These are phyloP conservation scores for Pythium volutum DNA, from an alignment of 352 stramenopile genomes.

Conservation along the genomic window DNA sequence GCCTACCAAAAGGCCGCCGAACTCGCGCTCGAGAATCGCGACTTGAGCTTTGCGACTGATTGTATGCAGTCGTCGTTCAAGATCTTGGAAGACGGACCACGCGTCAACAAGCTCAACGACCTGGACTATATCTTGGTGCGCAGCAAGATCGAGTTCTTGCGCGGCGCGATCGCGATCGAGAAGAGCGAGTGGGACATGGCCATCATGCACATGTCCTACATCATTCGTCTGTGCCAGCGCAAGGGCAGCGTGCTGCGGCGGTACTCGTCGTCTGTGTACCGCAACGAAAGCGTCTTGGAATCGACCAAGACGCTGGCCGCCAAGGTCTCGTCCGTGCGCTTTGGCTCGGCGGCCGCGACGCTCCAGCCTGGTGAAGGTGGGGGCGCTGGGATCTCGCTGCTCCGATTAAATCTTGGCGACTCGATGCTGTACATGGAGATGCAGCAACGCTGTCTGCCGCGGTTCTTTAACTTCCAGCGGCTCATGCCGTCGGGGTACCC, in stretches of 20 bases:
- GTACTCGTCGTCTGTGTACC: constrained; percentile 44
- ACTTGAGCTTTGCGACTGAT: constrained; percentile 63
- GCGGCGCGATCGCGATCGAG: constrained; percentile 61
- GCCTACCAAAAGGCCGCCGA: constrained; percentile 61
- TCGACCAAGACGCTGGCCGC: constrained; percentile 15
- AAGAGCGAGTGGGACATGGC: constrained; percentile 66
- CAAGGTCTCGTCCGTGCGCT: constrained; percentile 1
- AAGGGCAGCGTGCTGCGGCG: constrained; percentile 54
- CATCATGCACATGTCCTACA: constrained; percentile 60
- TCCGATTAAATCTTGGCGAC: constrained; percentile 13
- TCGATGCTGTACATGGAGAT: constrained; percentile 20
- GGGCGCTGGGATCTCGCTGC: background rate
- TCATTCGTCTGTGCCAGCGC: constrained; percentile 58
- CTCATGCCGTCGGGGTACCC: constrained; percentile 33
- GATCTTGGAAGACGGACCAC: constrained; percentile 47
- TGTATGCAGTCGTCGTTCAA: constrained; percentile 77
- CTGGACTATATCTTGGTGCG: constrained; percentile 57
- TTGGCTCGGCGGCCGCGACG: background rate
- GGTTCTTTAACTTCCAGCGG: constrained; percentile 38
- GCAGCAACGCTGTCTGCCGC: constrained; percentile 40
- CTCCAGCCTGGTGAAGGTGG: background rate
- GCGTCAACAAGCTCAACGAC: constrained; percentile 44
- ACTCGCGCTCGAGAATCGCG: constrained; percentile 48
- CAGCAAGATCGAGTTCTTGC: constrained; percentile 75
- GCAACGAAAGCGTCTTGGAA: constrained; percentile 25